These are phyloP conservation scores for Rhizophagus sp. DNA, from an alignment of 192 early-diverging fungal species.

Conservation along the genomic window DNA sequence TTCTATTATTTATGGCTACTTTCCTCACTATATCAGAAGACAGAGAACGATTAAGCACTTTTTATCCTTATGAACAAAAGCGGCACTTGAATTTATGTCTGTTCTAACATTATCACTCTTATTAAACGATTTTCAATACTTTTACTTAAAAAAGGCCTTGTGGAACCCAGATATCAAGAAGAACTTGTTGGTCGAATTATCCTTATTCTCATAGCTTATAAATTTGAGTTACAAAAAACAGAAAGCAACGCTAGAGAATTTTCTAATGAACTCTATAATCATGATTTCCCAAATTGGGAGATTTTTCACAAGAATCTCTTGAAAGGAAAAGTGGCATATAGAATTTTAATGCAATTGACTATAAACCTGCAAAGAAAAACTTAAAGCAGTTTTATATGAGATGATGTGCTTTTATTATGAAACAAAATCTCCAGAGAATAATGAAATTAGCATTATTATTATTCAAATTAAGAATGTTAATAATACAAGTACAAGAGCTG, in stretches of 20 bases:
- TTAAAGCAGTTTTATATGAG: background rate
- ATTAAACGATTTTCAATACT: background rate
- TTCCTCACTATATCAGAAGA: background rate
- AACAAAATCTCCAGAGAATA: background rate
- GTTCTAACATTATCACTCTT: too few species aligned
- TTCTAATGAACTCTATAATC: too few species aligned
- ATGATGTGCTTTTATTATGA: conserved; percentile 16
- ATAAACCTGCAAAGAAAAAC: background rate
- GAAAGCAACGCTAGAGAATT: background rate
- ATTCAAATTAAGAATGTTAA: conserved; percentile 4
- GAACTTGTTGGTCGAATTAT: conserved; percentile 12
- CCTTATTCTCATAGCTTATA: background rate
- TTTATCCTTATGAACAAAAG: background rate
- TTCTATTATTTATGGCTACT: too few species aligned
- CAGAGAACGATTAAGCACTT: background rate
- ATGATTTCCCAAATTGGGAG: too few species aligned
- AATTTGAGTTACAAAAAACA: background rate
- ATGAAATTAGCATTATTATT: too few species aligned
- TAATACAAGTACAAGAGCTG: background rate
- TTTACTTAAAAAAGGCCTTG: background rate
- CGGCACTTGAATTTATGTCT: background rate
- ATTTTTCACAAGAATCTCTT: too few species aligned
- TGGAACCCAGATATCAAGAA: background rate
- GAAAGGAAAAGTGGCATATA: too few species aligned
- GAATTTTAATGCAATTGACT: background rate